Evolutionary conservation across 305 asterid species (phyloP), one percentile per base, ranked within the genome.

Genomic region (Rubia peregrina): DNA sequence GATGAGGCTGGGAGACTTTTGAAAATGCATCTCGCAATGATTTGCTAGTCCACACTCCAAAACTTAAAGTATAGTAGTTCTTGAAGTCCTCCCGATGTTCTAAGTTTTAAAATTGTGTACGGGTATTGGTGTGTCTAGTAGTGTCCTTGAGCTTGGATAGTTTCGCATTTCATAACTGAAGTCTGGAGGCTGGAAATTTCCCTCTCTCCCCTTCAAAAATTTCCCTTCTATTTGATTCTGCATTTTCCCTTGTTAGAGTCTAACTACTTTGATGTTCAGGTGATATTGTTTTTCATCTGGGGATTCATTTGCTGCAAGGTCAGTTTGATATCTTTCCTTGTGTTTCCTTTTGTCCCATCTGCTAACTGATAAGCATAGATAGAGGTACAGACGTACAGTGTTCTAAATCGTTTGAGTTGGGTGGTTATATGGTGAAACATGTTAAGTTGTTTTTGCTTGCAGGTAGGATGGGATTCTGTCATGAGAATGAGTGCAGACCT

Each of bases 391-490:
- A 41, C n/a, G n/a, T n/a, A n/a, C n/a, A n/a, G n/a, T n/a, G n/a
- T n/a, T n/a, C n/a, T n/a, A n/a, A 72, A 53, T 14, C 30, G 26
- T 21, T 33, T 24, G 61, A 11, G 55, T 72, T 71, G 55, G 61
- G 21, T 65, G n/a, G 61, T 74, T 70, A 48, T 66, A 9, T 64
- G 30, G 55, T 66, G 55, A 75, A 69, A 71, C 49, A 21, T 64
- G 41, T 44, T 42, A 77, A 51, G 11, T 13, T 44, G 22, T 51
- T 51, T 48, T 77, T 64, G 70, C 67, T 69, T 77, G 81, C 90
- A 95, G 98, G 85, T 90, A 70, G 92, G 98, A 83, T 90, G 98
- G 99, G 96, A 92, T 83, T 90, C 97, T 65, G 98, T 92, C 73
- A 88, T 92, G 98, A 86, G 98, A 87, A 95, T 95, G 99, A 87